A percentile compares a stretch with the other conserved stretches of the same genome.
These are phyloP conservation scores for Suillus subluteus DNA, from an alignment of 768 basidiomycete genomes.

Conservation along the genomic window DNA sequence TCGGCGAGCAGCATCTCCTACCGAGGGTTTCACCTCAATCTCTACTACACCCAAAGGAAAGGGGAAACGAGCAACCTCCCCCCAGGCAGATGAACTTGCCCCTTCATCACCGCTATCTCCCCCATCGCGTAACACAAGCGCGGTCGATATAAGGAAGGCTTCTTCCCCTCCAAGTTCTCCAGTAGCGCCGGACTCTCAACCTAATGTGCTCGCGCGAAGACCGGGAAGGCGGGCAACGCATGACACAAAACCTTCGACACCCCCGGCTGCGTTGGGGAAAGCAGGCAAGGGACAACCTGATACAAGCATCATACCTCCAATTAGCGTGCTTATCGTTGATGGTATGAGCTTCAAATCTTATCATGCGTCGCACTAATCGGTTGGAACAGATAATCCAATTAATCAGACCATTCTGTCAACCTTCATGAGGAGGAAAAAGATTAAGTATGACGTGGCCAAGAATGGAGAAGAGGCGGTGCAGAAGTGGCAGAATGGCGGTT, in stretches of 20 bases:
- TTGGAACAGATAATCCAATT: constrained; percentile 86
- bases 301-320: constrained; percentile 87
- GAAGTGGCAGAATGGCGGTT: constrained; percentile 91
- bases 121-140: constrained; percentile 29
- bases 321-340: constrained; percentile 97
- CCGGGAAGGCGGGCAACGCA: constrained; percentile 34
- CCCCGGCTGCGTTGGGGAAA: constrained; percentile 41
- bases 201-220: constrained; percentile 32
- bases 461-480: constrained; percentile 95
- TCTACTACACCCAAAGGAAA: constrained; percentile 25
- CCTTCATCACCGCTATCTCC: constrained; percentile 16
- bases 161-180: constrained; percentile 41
- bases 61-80: constrained; percentile 31
- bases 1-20: constrained; percentile 32
- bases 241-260: constrained; percentile 31
- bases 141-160: constrained; percentile 34
- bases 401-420: constrained; percentile 98
- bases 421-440: constrained; percentile 95
- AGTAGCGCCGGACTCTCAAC: constrained; percentile 26
- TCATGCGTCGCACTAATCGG: constrained; percentile 19
- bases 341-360: constrained; percentile 51
- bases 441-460: constrained; percentile 92
- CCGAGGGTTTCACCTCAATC: constrained; percentile 16
- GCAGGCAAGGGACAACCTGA: constrained; percentile 57
- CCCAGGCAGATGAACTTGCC: constrained; percentile 31